Evolutionary conservation across 345 rosid species (phyloP), one percentile per base, ranked within the genome.

Genomic region (Rhodamnia argentea): DNA sequence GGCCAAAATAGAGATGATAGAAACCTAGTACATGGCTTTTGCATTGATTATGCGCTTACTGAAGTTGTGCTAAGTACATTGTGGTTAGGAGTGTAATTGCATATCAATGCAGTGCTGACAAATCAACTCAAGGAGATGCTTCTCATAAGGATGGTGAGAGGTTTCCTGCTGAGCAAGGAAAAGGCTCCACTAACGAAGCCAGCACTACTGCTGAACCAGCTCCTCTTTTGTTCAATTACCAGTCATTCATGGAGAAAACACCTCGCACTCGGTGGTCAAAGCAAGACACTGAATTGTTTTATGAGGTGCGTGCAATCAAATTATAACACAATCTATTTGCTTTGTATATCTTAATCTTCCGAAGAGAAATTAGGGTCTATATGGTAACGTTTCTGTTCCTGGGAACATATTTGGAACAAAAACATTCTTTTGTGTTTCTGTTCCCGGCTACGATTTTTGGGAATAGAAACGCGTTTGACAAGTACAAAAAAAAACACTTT

Each of bases 281-380:
- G 82, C 90, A 91, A 88, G 98, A 95, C 57, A 95, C 98, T 10
- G 94, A 94, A 82, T 89, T 93, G 89, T 96, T 95, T 89, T 95
- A 95, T 82, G 94, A 93, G 97, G 98, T 94, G 87, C 23, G 10
- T 60, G 29, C 23, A 29, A 22, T 85, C 12, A 4, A 55, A 27
- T 83, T 29, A 55, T 26, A 10, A 26, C 22, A n/a, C 8, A 42
- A 40, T 47, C 56, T 81, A 27, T n/a, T 57, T 84, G 37, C 37
- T 57, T 26, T 85, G 11, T n/a, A 52, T 58, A 52, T 53, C 50
- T 9, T n/a, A 27, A 22, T 20, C 40, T 51, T 13, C 20, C 22
- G 52, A 60, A 27, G 23, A 32, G 40, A 82, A 82, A n/a, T n/a
- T n/a, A n/a, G n/a, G n/a, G n/a, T n/a, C n/a, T n/a, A n/a, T n/a